Evolutionary conservation across 208 protist genomes (phyloP).

Genomic region (Kentomonas sorsogonicus): DNA sequence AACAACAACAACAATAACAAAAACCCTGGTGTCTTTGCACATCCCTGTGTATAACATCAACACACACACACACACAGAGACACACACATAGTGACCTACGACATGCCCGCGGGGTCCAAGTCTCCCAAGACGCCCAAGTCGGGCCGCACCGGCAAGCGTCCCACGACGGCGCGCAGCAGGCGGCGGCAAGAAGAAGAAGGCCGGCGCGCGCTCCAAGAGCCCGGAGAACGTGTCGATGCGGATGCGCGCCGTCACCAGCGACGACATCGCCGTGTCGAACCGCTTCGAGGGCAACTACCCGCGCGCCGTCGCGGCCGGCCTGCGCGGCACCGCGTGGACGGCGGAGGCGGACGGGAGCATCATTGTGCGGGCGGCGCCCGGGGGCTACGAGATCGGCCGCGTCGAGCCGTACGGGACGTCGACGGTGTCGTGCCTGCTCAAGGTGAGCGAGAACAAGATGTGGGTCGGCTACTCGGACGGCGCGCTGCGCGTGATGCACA

Average conservation of each 20-base stretch:
- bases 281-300: slow-evolving; percentile 38
- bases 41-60: no score
- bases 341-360: slow-evolving; percentile 57
- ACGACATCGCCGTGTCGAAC: slow-evolving; percentile 27
- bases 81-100: no score
- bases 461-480: slow-evolving; percentile 66
- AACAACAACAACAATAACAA: no score
- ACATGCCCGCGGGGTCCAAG: no score
- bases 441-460: slow-evolving; percentile 27
- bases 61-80: no score
- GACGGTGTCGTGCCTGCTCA: slow-evolving; percentile 21
- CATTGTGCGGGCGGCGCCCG: slow-evolving; percentile 31
- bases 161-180: slow-evolving; percentile 2
- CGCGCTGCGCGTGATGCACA: slow-evolving; percentile 43
- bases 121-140: no score
- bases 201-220: not conserved
- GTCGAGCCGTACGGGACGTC: slow-evolving; percentile 18
- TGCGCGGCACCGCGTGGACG: slow-evolving; percentile 51
- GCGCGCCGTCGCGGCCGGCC: slow-evolving; percentile 45
- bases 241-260: slow-evolving; percentile 12
- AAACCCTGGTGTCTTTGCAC: no score
- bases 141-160: slow-evolving; percentile 7
- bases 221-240: slow-evolving; percentile 12
- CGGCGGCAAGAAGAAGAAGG: slow-evolving; percentile 11
- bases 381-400: slow-evolving; percentile 29